These are phyloP conservation scores for Aspergillus cejpii DNA, from an alignment of 2,329 filamentous ascomycete species.

Conservation along the genomic window DNA sequence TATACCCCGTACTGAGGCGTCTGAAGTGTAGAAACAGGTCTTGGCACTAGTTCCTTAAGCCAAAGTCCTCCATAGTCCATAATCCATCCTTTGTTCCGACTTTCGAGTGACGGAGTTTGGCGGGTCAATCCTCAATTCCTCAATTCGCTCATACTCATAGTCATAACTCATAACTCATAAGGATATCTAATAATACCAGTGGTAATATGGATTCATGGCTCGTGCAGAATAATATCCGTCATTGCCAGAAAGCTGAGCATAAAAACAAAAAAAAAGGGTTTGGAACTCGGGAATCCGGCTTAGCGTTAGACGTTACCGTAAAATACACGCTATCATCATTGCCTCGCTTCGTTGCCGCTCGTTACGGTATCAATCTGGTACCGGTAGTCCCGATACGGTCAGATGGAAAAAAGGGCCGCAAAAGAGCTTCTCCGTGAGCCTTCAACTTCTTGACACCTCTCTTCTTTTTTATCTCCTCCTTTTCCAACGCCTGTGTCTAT, in stretches of 20 bases:
- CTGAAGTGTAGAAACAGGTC: not conserved
- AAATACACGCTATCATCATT: constrained; percentile 12
- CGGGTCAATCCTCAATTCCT: constrained; percentile 7
- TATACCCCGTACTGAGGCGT: not conserved
- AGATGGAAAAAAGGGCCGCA: constrained; percentile 28
- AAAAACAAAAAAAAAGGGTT: not conserved
- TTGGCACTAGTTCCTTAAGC: not conserved
- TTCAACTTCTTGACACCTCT: constrained; percentile 11
- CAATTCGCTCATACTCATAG: no score
- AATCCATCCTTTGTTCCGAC: constrained; percentile 11
- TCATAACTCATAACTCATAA: no score
- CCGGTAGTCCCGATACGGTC: constrained; percentile 31
- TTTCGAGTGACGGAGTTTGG: constrained; percentile 15
- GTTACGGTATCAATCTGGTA: constrained; percentile 24
- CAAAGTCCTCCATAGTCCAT: not conserved
- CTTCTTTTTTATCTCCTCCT: constrained; percentile 23
- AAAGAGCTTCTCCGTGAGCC: constrained; percentile 33
- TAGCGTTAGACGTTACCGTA: constrained; percentile 25
- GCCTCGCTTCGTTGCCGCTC: constrained; percentile 8
- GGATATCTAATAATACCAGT: no score
- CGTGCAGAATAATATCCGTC: not conserved
- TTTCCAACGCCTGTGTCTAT: constrained; percentile 30
- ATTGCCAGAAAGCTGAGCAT: not conserved
- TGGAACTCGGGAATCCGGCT: constrained; percentile 21
- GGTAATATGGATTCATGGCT: not conserved